Evolutionary conservation across 805 yeast genomes (phyloP), one percentile per base, ranked within the genome.

Genomic region (Wickerhamiella bombiphila): DNA sequence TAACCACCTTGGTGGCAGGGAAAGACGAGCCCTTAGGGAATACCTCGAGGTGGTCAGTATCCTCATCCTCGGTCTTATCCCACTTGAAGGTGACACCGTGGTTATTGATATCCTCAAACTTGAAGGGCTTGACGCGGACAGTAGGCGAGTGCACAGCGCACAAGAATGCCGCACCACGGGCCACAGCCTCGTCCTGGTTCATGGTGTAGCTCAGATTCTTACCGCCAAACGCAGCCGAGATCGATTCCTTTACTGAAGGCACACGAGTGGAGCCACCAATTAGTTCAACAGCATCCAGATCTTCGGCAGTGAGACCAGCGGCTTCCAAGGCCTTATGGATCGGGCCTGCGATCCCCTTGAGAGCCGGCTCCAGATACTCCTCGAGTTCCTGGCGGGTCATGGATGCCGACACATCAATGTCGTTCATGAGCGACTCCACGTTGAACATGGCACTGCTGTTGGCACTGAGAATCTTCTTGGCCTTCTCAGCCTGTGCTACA

Each of bases 141-240:
- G 96, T 86, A 64, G 98, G 98, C 25, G 97, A 88, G 71, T 86
- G 97, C 68, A 85, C 81, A 51, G 98, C 99, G 64, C 98, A 91
- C 56, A 91, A 80, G 65, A 91, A 91, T 35, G 98, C 95, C 54
- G 94, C 93, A 69, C 99, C 99, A 64, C 88, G 82, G 40, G 98
- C 97, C 60, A 88, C 80, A 46, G 98, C 95, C 72, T 91, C 99
- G 60, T 91, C 99, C 68, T 86, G 96, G 73, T 91, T 91, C 65
- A 93, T 74, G 52, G 97, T 93, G 69, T 80, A 80, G 29, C 95
- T 81, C 58, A 91, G 69, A 53, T 68, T 77, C 67, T 80, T 80
- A 60, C 81, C 81, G 59, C 78, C 78, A 59, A 91, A 83, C 48
- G 80, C 69, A 57, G 77, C 80, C 51, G 79, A 51, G 52, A 91